Evolutionary conservation across 371 early-diverging fungal species (phyloP), one percentile per base, ranked within the genome.

Genomic region (Mucor mucedo): DNA sequence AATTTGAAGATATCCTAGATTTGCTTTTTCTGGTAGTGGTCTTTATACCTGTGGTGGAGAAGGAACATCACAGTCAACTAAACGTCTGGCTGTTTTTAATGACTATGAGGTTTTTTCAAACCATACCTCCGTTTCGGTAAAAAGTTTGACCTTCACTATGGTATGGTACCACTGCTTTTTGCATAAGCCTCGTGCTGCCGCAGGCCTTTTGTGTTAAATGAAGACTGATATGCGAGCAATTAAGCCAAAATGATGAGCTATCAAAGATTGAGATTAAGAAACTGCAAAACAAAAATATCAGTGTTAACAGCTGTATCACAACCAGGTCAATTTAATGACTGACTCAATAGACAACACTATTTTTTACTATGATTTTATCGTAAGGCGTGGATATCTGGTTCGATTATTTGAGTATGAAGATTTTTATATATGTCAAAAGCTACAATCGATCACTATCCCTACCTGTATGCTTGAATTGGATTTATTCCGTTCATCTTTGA

Each of bases 341-440:
- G 41, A 41, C 16, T 56, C 63, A 63, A 63, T 55, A 38, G 62
- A 47, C n/a, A 39, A 62, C n/a, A 48, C 62, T 55, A 41, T 62
- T 48, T 48, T 62, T 5, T 62, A 62, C 55, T 55, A 55, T 62
- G 55, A 54, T 13, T 62, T 62, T 27, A 62, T 62, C 16, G 48
- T 32, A 38, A 62, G 47, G n/a, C 1, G 28, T 54, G 55, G 55
- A 30, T 62, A 62, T 30, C n/a, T 54, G 30, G 33, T 28, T 48
- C 55, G 55, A 55, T 55, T 62, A n/a, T 55, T 62, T 55, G 62
- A 48, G 4, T 62, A 38, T 55, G 9, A 62, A 62, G 55, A n/a
- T 49, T 49, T 48, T 48, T 62, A 55, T 39, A 27, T 62, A 48
- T 55, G 55, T 48, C 62, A 62, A 62, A 55, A 62, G 55, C 16